Conservation (phyloP, 352 stramenopile species). For the Saprolegnia diclina region DNA sequence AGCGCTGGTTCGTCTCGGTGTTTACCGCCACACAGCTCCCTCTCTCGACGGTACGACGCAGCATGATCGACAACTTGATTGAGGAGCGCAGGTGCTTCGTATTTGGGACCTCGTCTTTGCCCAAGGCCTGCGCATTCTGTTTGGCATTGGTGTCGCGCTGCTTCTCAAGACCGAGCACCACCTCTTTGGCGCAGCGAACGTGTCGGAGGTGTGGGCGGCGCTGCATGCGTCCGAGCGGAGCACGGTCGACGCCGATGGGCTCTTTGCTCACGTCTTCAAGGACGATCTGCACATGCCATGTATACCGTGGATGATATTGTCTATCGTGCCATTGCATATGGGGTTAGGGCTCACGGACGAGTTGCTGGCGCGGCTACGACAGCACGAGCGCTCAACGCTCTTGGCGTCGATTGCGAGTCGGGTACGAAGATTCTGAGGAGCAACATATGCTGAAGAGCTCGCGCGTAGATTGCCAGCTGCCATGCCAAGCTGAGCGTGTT, state of each 20-base stretch:
- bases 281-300: constrained; percentile 75
- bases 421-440: no score
- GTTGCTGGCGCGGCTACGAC: constrained; percentile 53
- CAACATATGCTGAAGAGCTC: no score
- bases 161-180: constrained; percentile 61
- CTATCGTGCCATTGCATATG: background rate
- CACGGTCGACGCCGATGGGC: constrained; percentile 60
- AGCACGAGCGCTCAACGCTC: constrained; percentile 44
- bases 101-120: constrained; percentile 79
- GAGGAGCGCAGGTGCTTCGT: constrained; percentile 41
- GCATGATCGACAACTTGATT: background rate
- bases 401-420: background rate
- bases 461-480: background rate
- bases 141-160: constrained; percentile 60
- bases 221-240: constrained; percentile 47
- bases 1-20: constrained; percentile 71
- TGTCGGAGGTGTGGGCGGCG: constrained; percentile 44
- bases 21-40: constrained; percentile 64
- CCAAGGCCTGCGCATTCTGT: constrained; percentile 61
- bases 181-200: constrained; percentile 54
- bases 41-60: constrained; percentile 46
- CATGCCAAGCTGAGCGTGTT: background rate
- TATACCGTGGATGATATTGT: constrained; percentile 29
- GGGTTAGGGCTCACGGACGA: constrained; percentile 55
- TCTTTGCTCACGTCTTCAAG: constrained; percentile 73